Conservation (phyloP, 1,284 basidiomycete genomes). For the Lignosus rhinocerotis region DNA sequence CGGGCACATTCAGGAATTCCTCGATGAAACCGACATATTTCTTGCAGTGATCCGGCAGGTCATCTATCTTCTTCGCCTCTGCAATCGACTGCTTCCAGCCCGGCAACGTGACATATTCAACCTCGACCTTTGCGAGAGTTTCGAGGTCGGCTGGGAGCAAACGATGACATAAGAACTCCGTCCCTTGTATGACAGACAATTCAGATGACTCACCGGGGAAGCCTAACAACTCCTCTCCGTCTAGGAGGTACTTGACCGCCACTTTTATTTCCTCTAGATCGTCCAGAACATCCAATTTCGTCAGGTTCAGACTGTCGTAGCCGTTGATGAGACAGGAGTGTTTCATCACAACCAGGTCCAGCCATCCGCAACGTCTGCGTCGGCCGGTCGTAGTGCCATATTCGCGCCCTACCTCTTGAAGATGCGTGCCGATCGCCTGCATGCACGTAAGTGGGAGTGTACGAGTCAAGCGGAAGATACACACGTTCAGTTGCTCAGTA, state of each 20-base stretch:
- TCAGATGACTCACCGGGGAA: slow-evolving; percentile 78
- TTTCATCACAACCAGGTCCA: slow-evolving; percentile 93
- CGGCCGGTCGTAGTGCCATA: slow-evolving; percentile 93
- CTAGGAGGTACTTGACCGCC: slow-evolving; percentile 77
- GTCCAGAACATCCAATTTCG: slow-evolving; percentile 95
- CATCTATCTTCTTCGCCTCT: slow-evolving; percentile 66
- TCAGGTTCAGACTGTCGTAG: slow-evolving; percentile 92
- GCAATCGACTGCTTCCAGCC: slow-evolving; percentile 91
- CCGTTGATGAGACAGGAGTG: slow-evolving; percentile 96
- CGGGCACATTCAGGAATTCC: slow-evolving; percentile 72
- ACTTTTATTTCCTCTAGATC: slow-evolving; percentile 88
- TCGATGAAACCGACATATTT: slow-evolving; percentile 92
- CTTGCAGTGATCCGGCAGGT: slow-evolving; percentile 84
- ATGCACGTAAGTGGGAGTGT: neutral
- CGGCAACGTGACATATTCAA: slow-evolving; percentile 88
- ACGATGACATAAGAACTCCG: slow-evolving; percentile 9
- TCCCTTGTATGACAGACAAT: neutral
- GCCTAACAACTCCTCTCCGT: slow-evolving; percentile 77
- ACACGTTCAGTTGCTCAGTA: slow-evolving; percentile 88
- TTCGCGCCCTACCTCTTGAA: slow-evolving; percentile 94
- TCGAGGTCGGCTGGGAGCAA: slow-evolving; percentile 76
- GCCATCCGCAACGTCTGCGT: slow-evolving; percentile 93
- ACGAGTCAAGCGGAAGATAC: slow-evolving; percentile 27
- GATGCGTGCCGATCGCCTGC: slow-evolving; percentile 79
- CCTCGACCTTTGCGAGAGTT: slow-evolving; percentile 78